These are phyloP conservation scores for Globisporangium paddicum DNA, from an alignment of 352 stramenopile species.

Conservation along the genomic window DNA sequence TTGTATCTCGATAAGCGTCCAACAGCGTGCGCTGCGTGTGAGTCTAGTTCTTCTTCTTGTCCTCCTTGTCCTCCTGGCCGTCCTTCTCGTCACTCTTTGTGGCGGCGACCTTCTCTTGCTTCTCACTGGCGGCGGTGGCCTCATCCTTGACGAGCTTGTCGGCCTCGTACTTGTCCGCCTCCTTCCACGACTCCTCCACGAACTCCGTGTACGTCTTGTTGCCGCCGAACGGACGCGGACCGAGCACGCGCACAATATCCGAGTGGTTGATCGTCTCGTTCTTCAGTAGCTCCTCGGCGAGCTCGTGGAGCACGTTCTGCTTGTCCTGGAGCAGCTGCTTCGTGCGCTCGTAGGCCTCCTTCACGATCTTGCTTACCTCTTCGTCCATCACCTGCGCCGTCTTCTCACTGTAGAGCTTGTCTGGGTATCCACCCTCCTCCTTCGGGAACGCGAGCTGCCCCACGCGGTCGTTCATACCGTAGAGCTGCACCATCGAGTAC, in stretches of 20 bases:
- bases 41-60: constrained; percentile 1
- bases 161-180: constrained; percentile 77
- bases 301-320: constrained; percentile 88
- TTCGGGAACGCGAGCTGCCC: constrained; percentile 97
- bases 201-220: constrained; percentile 97
- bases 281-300: constrained; percentile 95
- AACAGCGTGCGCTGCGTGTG: too few species aligned
- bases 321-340: constrained; percentile 93
- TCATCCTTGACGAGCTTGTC: constrained; percentile 43
- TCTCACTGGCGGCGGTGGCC: background rate
- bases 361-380: constrained; percentile 97
- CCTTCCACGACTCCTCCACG: constrained; percentile 85
- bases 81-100: too few species aligned
- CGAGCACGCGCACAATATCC: constrained; percentile 95
- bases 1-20: too few species aligned
- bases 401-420: constrained; percentile 97
- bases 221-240: constrained; percentile 90
- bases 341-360: constrained; percentile 96
- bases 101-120: background rate
- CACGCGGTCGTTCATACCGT: constrained; percentile 97
- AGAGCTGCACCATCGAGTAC: constrained; percentile 98
- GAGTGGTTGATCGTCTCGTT: constrained; percentile 99
- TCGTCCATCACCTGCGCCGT: constrained; percentile 98
- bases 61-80: constrained; percentile 3
- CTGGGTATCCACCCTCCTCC: constrained; percentile 80